Evolutionary conservation across 2,329 filamentous ascomycete species (phyloP).

Genomic region (Paecilomyces fulvus): DNA sequence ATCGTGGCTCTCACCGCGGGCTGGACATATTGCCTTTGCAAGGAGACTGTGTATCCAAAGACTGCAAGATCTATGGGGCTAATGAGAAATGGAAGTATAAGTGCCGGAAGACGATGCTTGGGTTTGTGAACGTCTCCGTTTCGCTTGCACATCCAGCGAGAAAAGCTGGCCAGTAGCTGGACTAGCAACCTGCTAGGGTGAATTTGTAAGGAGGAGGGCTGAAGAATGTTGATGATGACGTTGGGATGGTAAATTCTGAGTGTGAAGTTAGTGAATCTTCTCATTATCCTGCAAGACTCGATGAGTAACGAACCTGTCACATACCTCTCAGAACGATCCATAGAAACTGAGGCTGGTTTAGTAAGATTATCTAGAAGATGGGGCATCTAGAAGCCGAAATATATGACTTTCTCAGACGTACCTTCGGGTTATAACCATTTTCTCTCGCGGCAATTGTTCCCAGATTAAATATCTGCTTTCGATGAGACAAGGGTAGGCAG

Average conservation of each 20-base stretch:
- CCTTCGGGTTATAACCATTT: too few species aligned
- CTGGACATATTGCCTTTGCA: slow-evolving; percentile 13
- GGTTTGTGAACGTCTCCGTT: slow-evolving; percentile 30
- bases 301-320: slow-evolving; percentile 10
- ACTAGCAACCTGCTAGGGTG: slow-evolving; percentile 26
- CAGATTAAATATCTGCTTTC: too few species aligned
- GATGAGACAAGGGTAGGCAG: too few species aligned
- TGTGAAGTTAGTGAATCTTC: too few species aligned
- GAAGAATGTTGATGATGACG: slow-evolving; percentile 18
- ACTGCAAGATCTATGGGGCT: slow-evolving; percentile 25
- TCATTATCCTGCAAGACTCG: too few species aligned
- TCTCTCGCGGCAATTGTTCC: too few species aligned
- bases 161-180: slow-evolving; percentile 34
- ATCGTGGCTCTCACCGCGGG: slow-evolving; percentile 22
- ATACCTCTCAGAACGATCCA: slow-evolving; percentile 19
- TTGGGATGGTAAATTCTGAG: slow-evolving; percentile 8
- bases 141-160: slow-evolving; percentile 23
- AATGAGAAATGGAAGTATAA: slow-evolving; percentile 30
- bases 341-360: slow-evolving; percentile 1
- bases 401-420: too few species aligned
- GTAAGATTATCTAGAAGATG: too few species aligned
- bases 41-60: slow-evolving; percentile 22
- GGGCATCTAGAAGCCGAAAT: too few species aligned
- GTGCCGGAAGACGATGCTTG: slow-evolving; percentile 31
- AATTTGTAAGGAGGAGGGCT: slow-evolving; percentile 25